These are phyloP conservation scores for Microcera coccophila DNA, from an alignment of 2,329 filamentous ascomycete genomes.

Conservation along the genomic window DNA sequence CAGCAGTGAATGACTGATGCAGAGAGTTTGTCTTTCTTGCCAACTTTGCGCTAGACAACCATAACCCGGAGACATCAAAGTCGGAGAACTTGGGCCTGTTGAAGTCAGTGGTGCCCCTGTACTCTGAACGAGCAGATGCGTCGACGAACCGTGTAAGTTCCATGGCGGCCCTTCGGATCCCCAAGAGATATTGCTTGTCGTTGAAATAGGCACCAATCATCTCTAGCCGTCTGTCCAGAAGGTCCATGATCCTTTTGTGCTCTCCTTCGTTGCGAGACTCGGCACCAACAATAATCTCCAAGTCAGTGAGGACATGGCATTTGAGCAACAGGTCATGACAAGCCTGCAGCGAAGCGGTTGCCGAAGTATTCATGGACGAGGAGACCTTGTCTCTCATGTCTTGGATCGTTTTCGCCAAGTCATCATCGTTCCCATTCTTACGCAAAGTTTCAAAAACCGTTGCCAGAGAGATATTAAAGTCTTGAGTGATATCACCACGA, in stretches of 20 bases:
- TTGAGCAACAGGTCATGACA: constrained; percentile 83
- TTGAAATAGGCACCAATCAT: constrained; percentile 82
- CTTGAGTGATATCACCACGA: constrained; percentile 44
- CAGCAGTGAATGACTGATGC: constrained; percentile 88
- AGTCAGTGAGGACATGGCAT: constrained; percentile 80
- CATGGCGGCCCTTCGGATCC: constrained; percentile 83
- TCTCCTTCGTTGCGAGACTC: constrained; percentile 41
- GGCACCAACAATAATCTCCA: constrained; percentile 68
- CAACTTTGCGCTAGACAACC: constrained; percentile 80
- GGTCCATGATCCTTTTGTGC: constrained; percentile 29
- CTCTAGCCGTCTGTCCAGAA: constrained; percentile 73
- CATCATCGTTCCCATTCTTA: constrained; percentile 48
- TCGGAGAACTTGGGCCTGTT: constrained; percentile 58
- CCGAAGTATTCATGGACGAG: constrained; percentile 68
- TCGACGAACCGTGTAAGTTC: constrained; percentile 63
- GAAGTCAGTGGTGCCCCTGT: neutral
- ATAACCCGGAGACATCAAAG: constrained; percentile 74
- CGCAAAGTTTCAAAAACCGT: constrained; percentile 53
- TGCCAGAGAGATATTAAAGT: constrained; percentile 83
- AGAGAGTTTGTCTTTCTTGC: constrained; percentile 81
- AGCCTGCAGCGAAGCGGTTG: constrained; percentile 75
- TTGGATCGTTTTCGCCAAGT: constrained; percentile 56
- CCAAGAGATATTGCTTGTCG: constrained; percentile 91
- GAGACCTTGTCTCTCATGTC: constrained; percentile 67
- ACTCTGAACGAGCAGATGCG: neutral